phyloP scores from a whole-genome alignment of 1,284 basidiomycete genomes.

The Golubevia pallescens region DNA sequence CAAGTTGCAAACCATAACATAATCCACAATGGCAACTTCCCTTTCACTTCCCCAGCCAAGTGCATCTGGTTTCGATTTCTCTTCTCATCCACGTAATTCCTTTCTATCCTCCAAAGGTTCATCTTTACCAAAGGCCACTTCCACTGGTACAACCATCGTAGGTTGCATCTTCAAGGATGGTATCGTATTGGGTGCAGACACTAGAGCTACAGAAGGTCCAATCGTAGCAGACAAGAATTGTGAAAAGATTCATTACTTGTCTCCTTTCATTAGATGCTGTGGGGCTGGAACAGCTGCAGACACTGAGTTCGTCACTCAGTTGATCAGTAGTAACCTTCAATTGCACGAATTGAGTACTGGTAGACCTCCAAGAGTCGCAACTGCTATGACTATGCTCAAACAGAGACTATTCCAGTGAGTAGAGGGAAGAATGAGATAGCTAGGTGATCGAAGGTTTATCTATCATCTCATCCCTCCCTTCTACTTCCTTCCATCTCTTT shows the following conservation, averaged over 20 bases:
- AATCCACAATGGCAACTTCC: background rate
- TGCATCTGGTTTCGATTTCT: slow-evolving; percentile 56
- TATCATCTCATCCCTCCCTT: no score
- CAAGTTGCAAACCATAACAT: background rate
- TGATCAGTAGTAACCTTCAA: slow-evolving; percentile 61
- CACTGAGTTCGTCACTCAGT: slow-evolving; percentile 78
- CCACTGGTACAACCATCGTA: slow-evolving; percentile 66
- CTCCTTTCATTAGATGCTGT: slow-evolving; percentile 82
- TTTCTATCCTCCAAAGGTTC: slow-evolving; percentile 26
- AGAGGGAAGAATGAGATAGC: no score
- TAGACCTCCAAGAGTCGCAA: slow-evolving; percentile 76
- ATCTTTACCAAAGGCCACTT: slow-evolving; percentile 54
- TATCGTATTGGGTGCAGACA: slow-evolving; percentile 94
- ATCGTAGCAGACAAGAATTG: slow-evolving; percentile 77
- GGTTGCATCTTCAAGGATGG: slow-evolving; percentile 76
- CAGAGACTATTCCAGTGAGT: slow-evolving; percentile 83
- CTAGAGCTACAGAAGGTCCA: slow-evolving; percentile 88
- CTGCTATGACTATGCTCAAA: slow-evolving; percentile 97
- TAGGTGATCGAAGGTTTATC: no score
- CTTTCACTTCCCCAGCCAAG: background rate
- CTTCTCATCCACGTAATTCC: slow-evolving; percentile 47
- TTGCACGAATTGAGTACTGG: slow-evolving; percentile 59
- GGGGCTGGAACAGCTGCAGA: slow-evolving; percentile 98
- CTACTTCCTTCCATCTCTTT: background rate
- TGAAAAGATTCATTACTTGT: slow-evolving; percentile 79